phyloP scores from a whole-genome alignment of 2,329 filamentous ascomycete species.

The Cryphonectria nitschkei region DNA sequence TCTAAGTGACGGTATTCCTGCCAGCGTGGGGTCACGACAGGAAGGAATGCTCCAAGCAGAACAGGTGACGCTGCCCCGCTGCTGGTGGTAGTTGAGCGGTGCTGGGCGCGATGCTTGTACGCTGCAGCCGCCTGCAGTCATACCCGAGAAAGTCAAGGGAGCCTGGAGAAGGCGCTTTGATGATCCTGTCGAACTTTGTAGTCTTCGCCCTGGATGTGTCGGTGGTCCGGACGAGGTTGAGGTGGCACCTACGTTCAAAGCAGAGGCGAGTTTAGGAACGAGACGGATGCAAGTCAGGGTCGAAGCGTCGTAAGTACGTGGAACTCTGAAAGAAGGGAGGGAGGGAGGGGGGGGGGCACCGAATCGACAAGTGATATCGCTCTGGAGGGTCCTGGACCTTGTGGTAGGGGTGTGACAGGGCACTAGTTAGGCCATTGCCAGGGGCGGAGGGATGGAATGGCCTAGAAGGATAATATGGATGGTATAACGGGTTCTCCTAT shows the following conservation, averaged over 20 bases:
- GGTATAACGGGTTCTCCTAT: constrained; percentile 9
- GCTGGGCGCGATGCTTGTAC: constrained; percentile 1
- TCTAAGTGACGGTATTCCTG: constrained; percentile 9
- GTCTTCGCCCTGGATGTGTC: neutral
- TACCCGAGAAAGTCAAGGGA: constrained; percentile 11
- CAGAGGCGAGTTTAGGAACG: neutral
- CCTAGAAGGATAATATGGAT: constrained; percentile 3
- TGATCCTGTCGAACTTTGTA: constrained; percentile 4
- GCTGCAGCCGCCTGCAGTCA: constrained; percentile 27
- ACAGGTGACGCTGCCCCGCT: constrained; percentile 2
- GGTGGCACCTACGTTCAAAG: neutral
- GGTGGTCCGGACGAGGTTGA: neutral
- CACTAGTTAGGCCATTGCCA: neutral
- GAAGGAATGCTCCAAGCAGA: constrained; percentile 1
- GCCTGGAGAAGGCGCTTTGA: neutral
- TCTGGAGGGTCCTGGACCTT: constrained; percentile 3
- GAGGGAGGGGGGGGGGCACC: neutral
- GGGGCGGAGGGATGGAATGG: constrained; percentile 13
- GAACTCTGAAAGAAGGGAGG: neutral
- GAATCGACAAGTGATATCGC: constrained; percentile 14
- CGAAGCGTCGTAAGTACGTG: constrained; percentile 1
- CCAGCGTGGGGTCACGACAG: constrained; percentile 20
- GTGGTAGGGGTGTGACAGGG: neutral
- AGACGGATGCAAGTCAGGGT: constrained; percentile 2
- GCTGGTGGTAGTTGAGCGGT: constrained; percentile 10